phyloP scores from a whole-genome alignment of 2,329 filamentous ascomycete species.

The Geosmithia putterillii region DNA sequence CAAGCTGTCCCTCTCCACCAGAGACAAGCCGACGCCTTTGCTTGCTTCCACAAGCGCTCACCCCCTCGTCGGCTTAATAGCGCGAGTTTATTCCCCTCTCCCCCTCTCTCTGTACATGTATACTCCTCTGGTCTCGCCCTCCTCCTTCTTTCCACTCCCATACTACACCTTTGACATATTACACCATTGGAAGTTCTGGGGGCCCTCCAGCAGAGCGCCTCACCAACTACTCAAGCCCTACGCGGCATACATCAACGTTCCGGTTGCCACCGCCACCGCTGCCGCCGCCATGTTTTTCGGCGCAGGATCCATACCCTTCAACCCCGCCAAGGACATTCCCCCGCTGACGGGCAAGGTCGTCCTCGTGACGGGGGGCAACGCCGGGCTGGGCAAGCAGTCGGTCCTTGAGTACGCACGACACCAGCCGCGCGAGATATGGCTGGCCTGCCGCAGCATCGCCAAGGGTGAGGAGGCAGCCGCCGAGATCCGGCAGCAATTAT shows the following conservation, averaged over 20 bases:
- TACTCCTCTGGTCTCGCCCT: neutral
- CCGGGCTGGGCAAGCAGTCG: conserved; percentile 11
- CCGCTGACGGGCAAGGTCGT: conserved; percentile 13
- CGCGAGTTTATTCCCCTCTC: no score
- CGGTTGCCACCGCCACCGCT: no score
- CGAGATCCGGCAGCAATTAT: conserved; percentile 9
- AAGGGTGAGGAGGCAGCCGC: conserved; percentile 25
- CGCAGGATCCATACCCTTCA: neutral
- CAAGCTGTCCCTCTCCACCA: no score
- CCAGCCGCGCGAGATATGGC: conserved; percentile 4
- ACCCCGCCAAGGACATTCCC: neutral
- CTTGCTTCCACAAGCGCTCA: no score
- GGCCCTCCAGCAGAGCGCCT: no score
- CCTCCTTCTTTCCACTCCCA: neutral
- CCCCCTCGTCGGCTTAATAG: no score
- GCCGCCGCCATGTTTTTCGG: neutral
- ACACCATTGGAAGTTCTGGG: no score
- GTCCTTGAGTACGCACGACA: conserved; percentile 3
- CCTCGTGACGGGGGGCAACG: conserved; percentile 12
- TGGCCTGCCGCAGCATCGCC: conserved; percentile 21
- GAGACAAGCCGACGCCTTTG: no score
- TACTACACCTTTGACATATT: neutral
- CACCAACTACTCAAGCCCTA: no score
- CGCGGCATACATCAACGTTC: no score
- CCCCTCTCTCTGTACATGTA: neutral